These are phyloP conservation scores for Plasmodium gonderi DNA, from an alignment of 169 alveolate species.

Conservation along the genomic window DNA sequence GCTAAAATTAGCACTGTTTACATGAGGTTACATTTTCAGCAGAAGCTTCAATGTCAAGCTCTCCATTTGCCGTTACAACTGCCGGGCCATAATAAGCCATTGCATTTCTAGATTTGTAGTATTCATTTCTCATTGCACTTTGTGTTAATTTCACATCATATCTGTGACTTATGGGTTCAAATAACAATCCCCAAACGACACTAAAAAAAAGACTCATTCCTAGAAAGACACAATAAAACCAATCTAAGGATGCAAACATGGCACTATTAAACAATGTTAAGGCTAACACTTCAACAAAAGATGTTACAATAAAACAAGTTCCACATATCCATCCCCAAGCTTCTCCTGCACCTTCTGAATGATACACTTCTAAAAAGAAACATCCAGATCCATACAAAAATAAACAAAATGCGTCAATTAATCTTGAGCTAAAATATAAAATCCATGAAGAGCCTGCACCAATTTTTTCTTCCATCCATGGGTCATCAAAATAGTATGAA, in stretches of 20 bases:
- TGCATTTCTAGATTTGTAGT: constrained; percentile 93
- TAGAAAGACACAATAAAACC: constrained; percentile 85
- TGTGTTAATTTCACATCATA: constrained; percentile 91
- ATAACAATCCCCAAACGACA: constrained; percentile 89
- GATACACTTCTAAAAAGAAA: constrained; percentile 92
- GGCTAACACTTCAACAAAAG: constrained; percentile 83
- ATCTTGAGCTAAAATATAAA: constrained; percentile 86
- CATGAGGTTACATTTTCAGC: constrained; percentile 42
- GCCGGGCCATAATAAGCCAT: constrained; percentile 96
- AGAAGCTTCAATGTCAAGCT: constrained; percentile 84
- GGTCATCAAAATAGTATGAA: constrained; percentile 88
- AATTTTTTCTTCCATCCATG: constrained; percentile 88
- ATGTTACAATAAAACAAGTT: constrained; percentile 83
- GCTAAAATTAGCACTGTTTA: neutral
- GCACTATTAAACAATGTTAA: constrained; percentile 82
- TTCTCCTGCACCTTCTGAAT: constrained; percentile 94
- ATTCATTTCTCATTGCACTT: constrained; percentile 93
- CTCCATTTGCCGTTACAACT: constrained; percentile 91
- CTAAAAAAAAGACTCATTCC: constrained; percentile 85
- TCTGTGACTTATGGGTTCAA: constrained; percentile 91
- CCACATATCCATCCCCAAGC: constrained; percentile 94
- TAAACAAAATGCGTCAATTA: constrained; percentile 87
- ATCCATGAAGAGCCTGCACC: constrained; percentile 91
- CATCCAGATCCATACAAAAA: constrained; percentile 88
- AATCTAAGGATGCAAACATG: constrained; percentile 82